Evolutionary conservation across 768 basidiomycete genomes (phyloP).

Genomic region (Pholiota microspora): DNA sequence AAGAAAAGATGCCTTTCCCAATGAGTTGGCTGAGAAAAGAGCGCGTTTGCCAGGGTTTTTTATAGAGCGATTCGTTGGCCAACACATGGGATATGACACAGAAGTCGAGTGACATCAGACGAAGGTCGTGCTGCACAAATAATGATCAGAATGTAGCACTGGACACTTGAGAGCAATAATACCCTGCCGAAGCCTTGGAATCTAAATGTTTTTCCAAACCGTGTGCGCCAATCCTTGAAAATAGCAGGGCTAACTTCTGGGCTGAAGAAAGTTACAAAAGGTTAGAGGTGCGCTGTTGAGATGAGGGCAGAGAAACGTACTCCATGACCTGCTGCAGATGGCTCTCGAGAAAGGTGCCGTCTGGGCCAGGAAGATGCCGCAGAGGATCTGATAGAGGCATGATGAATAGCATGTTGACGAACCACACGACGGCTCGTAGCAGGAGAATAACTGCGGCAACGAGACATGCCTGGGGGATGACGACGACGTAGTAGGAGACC

Average conservation of each 20-base stretch:
- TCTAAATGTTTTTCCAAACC: constrained; percentile 49
- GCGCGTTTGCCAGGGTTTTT: constrained; percentile 60
- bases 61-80: constrained; percentile 42
- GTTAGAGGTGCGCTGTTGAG: no score
- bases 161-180: constrained; percentile 2
- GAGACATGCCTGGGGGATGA: constrained; percentile 22
- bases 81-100: constrained; percentile 47
- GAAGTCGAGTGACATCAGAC: constrained; percentile 52
- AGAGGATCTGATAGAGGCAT: constrained; percentile 49
- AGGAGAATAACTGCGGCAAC: constrained; percentile 30
- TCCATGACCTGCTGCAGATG: constrained; percentile 46
- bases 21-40: constrained; percentile 43
- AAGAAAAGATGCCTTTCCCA: constrained; percentile 52
- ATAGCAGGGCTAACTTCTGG: constrained; percentile 39
- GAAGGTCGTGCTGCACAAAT: constrained; percentile 44
- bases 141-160: neutral
- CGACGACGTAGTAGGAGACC: neutral
- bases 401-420: constrained; percentile 41
- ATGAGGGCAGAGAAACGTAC: constrained; percentile 29
- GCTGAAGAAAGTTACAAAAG: no score
- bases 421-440: constrained; percentile 35
- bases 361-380: constrained; percentile 44
- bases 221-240: constrained; percentile 41
- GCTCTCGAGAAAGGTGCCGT: constrained; percentile 37
- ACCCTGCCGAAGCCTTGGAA: constrained; percentile 57